phyloP scores from a whole-genome alignment of 805 yeast species.

The Dipodascus geniculatus region DNA sequence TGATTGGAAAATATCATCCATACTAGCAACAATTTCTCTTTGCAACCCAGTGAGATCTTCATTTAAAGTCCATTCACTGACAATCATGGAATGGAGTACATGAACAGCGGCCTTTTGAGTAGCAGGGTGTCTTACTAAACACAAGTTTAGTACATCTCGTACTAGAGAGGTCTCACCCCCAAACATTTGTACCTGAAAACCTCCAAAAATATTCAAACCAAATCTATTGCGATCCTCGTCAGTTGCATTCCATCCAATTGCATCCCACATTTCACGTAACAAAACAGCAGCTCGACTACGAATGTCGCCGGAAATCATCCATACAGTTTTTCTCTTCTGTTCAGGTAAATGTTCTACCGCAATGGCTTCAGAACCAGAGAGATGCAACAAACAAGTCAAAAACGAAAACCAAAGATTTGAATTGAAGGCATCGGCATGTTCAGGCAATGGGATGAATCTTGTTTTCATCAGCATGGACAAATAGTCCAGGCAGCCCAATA shows the following conservation, averaged over 20 bases:
- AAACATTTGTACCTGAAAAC: constrained; percentile 54
- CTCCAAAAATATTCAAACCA: constrained; percentile 51
- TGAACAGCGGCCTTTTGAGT: constrained; percentile 55
- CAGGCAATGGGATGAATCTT: constrained; percentile 41
- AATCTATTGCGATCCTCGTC: constrained; percentile 45
- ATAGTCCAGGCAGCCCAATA: constrained; percentile 21
- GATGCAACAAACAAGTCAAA: constrained; percentile 41
- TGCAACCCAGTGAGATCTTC: constrained; percentile 50
- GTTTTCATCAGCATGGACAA: constrained; percentile 39
- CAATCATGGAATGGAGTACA: constrained; percentile 58
- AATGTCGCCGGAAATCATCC: constrained; percentile 48
- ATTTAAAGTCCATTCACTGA: constrained; percentile 51
- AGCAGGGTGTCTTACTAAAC: constrained; percentile 51
- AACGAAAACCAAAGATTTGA: constrained; percentile 59
- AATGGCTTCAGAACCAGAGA: constrained; percentile 57
- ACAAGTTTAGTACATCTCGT: constrained; percentile 51
- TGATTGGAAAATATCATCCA: constrained; percentile 51
- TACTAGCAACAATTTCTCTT: constrained; percentile 48
- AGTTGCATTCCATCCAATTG: constrained; percentile 51
- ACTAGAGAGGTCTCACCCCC: constrained; percentile 45
- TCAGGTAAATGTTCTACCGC: constrained; percentile 59
- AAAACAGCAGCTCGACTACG: constrained; percentile 47
- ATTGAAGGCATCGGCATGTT: constrained; percentile 41
- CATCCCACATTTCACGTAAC: constrained; percentile 58
- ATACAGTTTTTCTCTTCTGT: constrained; percentile 62